These are phyloP conservation scores for Talaromyces wortmannii DNA, from an alignment of 495 filamentous ascomycete species.

Conservation along the genomic window DNA sequence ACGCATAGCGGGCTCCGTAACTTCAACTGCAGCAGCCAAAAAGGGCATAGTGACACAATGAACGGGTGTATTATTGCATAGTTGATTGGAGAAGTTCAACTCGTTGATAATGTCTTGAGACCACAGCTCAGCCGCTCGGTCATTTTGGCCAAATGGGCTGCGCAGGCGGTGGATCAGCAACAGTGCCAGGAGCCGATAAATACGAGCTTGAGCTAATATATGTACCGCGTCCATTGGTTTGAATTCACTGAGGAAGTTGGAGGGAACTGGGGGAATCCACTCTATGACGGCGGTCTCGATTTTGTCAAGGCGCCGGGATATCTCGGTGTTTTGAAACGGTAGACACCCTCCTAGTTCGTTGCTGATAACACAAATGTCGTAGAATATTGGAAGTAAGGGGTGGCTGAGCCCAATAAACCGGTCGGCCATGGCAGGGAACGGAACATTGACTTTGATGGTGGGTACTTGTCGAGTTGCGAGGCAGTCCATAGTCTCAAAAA, in stretches of 20 bases:
- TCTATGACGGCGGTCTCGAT: constrained; percentile 15
- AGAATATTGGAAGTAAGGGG: constrained; percentile 20
- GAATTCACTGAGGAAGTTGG: constrained; percentile 9
- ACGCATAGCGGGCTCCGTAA: not conserved
- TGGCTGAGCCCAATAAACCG: constrained; percentile 23
- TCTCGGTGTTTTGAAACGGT: no score
- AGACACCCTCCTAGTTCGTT: not conserved
- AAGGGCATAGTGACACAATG: constrained; percentile 1
- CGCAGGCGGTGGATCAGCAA: constrained; percentile 26
- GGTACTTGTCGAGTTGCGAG: not conserved
- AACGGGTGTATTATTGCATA: not conserved
- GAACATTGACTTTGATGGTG: not conserved
- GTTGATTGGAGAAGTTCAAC: not conserved
- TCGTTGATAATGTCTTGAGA: constrained; percentile 1
- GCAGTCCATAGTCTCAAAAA: constrained; percentile 2
- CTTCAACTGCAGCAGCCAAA: not conserved
- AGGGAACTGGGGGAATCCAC: constrained; percentile 13
- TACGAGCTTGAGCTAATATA: constrained; percentile 24
- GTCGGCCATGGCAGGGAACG: constrained; percentile 12
- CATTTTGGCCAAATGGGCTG: constrained; percentile 12
- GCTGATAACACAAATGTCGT: constrained; percentile 25
- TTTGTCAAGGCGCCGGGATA: no score
- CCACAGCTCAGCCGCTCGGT: not conserved
- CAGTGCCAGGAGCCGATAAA: constrained; percentile 22
- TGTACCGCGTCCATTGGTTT: constrained; percentile 15